These are phyloP conservation scores for Hondaea fermentalgiana DNA, from an alignment of 108 stramenopile genomes.

Conservation along the genomic window DNA sequence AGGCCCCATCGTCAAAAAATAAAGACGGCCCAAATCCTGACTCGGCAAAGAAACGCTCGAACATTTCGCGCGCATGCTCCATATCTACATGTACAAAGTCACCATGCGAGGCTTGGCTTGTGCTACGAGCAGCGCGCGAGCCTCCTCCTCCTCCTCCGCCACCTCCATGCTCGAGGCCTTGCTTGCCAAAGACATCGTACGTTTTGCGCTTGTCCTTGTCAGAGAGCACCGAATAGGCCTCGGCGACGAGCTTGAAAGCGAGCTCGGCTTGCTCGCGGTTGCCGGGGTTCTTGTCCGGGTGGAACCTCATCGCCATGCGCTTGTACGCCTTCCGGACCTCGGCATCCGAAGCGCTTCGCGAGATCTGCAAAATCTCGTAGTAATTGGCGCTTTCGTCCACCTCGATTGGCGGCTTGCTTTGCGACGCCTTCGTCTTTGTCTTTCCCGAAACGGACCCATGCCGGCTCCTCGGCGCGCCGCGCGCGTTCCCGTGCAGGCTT, in stretches of 20 bases:
- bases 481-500: no score
- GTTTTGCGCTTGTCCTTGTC: slow-evolving; percentile 1
- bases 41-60: neutral
- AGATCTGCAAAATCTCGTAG: slow-evolving; percentile 72
- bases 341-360: slow-evolving; percentile 49
- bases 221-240: slow-evolving; percentile 67
- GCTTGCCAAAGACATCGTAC: slow-evolving; percentile 12
- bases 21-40: neutral
- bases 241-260: slow-evolving; percentile 83
- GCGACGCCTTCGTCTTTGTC: no score
- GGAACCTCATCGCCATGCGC: slow-evolving; percentile 62
- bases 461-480: no score
- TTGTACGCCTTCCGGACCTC: slow-evolving; percentile 78
- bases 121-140: neutral
- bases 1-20: no score
- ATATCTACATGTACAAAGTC: neutral
- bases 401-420: neutral
- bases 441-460: no score
- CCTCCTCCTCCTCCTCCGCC: neutral
- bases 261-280: slow-evolving; percentile 68
- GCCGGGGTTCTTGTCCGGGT: slow-evolving; percentile 83
- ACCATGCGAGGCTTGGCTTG: neutral
- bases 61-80: neutral
- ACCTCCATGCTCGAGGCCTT: neutral
- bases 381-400: slow-evolving; percentile 44